These are phyloP conservation scores for Penicillium simplicissimum DNA, from an alignment of 495 filamentous ascomycete species.

Conservation along the genomic window DNA sequence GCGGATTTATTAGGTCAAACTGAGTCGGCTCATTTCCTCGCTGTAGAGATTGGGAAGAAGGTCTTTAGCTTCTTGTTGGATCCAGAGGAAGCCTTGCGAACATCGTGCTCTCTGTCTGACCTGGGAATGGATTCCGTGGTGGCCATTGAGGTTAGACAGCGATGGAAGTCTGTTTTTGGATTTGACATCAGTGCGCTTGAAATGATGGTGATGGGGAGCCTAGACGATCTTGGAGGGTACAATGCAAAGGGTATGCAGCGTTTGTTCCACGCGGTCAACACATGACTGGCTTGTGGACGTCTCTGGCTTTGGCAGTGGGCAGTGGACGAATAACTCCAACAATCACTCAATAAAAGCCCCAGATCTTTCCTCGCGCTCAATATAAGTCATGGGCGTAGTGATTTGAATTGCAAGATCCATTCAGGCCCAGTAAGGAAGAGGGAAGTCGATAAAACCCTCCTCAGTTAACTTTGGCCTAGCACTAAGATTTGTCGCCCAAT, in stretches of 20 bases:
- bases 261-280: too few relatives aligned
- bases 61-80: constrained; percentile 31
- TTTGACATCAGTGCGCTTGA: constrained; percentile 40
- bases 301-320: too few relatives aligned
- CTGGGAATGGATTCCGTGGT: constrained; percentile 51
- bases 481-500: too few relatives aligned
- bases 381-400: too few relatives aligned
- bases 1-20: constrained; percentile 3
- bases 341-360: too few relatives aligned
- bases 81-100: constrained; percentile 29
- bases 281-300: too few relatives aligned
- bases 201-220: constrained; percentile 22
- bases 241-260: constrained; percentile 2
- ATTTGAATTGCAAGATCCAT: too few relatives aligned
- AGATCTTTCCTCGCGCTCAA: too few relatives aligned
- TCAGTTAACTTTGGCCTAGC: too few relatives aligned
- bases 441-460: too few relatives aligned
- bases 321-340: too few relatives aligned
- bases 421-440: too few relatives aligned
- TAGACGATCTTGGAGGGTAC: constrained; percentile 7
- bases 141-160: constrained; percentile 45
- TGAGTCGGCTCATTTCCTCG: constrained; percentile 35
- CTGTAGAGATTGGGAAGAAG: constrained; percentile 47
- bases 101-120: constrained; percentile 35
- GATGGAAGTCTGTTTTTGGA: constrained; percentile 36